These are phyloP conservation scores for Fusarium hostae DNA, from an alignment of 2,329 filamentous ascomycete species.

Conservation along the genomic window DNA sequence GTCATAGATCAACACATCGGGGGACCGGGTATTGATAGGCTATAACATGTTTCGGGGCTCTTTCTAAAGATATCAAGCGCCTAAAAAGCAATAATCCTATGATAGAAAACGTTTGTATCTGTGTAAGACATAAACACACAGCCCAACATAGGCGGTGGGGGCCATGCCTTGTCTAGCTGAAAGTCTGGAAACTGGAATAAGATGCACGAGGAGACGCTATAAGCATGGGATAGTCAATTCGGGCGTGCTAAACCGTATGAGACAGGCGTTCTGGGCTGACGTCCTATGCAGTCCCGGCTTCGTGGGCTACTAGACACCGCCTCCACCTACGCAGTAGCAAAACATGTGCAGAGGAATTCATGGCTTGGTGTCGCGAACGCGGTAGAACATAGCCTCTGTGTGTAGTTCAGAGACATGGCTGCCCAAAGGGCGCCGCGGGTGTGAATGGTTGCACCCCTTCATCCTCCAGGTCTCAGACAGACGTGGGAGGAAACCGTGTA, in stretches of 20 bases:
- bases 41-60: constrained; percentile 11
- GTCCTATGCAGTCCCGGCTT: constrained; percentile 18
- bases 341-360: constrained; percentile 26
- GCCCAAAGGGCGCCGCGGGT: background rate
- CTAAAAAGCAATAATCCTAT: constrained; percentile 20
- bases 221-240: constrained; percentile 5
- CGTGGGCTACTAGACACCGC: constrained; percentile 16
- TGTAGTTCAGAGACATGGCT: constrained; percentile 31
- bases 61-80: constrained; percentile 17
- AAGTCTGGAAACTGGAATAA: constrained; percentile 12
- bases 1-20: constrained; percentile 8
- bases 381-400: constrained; percentile 24
- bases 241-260: constrained; percentile 2
- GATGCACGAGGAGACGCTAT: background rate
- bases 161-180: background rate
- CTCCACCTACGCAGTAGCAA: constrained; percentile 11
- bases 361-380: constrained; percentile 24
- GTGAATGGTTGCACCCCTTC: constrained; percentile 5
- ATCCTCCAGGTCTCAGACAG: constrained; percentile 16
- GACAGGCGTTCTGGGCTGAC: constrained; percentile 16
- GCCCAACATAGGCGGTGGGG: constrained; percentile 1
- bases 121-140: background rate
- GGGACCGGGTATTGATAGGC: constrained; percentile 14
- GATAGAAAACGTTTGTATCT: background rate
- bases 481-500: constrained; percentile 12